These are phyloP conservation scores for Leccinum ochraceum DNA, from an alignment of 768 basidiomycete species.

Conservation along the genomic window DNA sequence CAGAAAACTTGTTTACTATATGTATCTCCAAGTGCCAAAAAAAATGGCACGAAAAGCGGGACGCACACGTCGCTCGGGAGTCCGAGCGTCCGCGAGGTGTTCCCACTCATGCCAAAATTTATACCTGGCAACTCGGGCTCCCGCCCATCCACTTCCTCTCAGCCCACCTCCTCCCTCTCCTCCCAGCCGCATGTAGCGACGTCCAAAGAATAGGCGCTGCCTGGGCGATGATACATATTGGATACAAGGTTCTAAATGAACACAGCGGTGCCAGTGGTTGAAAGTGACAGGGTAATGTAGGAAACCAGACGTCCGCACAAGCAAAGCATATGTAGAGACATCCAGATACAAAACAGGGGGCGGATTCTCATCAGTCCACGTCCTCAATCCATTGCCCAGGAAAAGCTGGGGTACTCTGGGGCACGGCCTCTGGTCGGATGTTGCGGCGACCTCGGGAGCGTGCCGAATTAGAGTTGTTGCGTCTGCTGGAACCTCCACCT, in stretches of 20 bases:
- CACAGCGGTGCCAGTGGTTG: conserved; percentile 11
- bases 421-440: neutral
- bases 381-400: conserved; percentile 39
- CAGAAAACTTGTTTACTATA: too few relatives aligned
- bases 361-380: conserved; percentile 27
- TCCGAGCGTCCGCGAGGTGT: too few relatives aligned
- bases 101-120: too few relatives aligned
- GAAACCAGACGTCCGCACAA: conserved; percentile 5
- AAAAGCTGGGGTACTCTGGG: conserved; percentile 24
- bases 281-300: conserved; percentile 13
- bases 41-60: too few relatives aligned
- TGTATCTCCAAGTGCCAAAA: too few relatives aligned
- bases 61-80: too few relatives aligned
- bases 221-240: neutral
- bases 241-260: conserved; percentile 25
- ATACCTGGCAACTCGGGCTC: too few relatives aligned
- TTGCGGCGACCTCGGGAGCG: conserved; percentile 16
- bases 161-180: too few relatives aligned
- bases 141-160: too few relatives aligned
- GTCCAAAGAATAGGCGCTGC: neutral
- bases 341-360: neutral
- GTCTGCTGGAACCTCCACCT: conserved; percentile 22
- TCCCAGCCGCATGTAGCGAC: neutral
- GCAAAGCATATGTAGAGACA: conserved; percentile 1
- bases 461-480: conserved; percentile 12